phyloP scores from a whole-genome alignment of 2,329 filamentous ascomycete genomes.

The Aspergillus oerlinghausenensis region DNA sequence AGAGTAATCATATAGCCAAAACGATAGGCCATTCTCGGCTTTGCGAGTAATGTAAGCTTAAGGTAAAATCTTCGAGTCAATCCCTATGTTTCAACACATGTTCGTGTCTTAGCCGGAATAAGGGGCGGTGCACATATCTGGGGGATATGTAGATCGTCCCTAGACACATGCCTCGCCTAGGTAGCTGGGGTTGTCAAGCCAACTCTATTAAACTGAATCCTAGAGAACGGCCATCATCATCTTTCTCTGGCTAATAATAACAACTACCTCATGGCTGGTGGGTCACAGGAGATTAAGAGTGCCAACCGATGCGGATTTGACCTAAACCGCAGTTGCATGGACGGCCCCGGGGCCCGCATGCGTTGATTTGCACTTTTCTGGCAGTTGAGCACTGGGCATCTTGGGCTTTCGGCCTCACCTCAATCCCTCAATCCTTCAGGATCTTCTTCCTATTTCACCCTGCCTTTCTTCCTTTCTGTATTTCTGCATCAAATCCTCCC shows the following conservation, averaged over 20 bases:
- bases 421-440: background rate
- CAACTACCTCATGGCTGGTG: background rate
- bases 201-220: background rate
- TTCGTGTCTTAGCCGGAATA: no score
- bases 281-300: background rate
- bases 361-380: background rate
- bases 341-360: conserved; percentile 18
- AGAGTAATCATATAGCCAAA: no score
- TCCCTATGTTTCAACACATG: no score
- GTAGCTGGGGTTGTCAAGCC: no score
- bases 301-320: background rate
- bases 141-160: no score
- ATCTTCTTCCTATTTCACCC: conserved; percentile 9
- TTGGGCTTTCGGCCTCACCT: background rate
- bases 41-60: no score
- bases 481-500: background rate
- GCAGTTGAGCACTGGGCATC: background rate
- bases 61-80: no score
- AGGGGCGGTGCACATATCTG: no score
- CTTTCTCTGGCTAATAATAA: background rate
- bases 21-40: no score
- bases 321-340: background rate
- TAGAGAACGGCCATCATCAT: background rate
- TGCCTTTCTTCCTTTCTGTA: conserved; percentile 11
- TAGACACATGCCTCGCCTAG: no score